Evolutionary conservation across 495 filamentous ascomycete genomes (phyloP).

Genomic region (Penicillium roqueforti): DNA sequence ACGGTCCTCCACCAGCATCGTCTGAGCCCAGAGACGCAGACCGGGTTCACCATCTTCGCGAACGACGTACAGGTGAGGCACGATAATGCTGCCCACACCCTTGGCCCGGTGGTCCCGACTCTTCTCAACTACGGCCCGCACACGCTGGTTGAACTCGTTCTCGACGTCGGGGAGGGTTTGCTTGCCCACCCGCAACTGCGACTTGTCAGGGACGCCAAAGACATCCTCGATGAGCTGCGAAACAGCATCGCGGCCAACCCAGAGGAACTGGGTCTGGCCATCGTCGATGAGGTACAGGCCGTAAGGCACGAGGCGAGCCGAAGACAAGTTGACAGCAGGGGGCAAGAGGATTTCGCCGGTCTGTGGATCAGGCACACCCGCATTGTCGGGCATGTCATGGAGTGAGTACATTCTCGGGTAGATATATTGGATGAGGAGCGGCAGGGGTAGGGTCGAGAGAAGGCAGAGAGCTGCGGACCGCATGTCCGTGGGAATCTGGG

Average conservation of each 20-base stretch:
- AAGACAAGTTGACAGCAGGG: conserved; percentile 79
- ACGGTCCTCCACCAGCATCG: conserved; percentile 89
- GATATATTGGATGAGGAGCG: conserved; percentile 93
- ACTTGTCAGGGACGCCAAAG: conserved; percentile 76
- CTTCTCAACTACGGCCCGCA: conserved; percentile 87
- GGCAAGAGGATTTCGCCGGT: conserved; percentile 87
- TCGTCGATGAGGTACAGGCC: conserved; percentile 98
- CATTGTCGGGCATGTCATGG: conserved; percentile 96
- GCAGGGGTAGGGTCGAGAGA: conserved; percentile 86
- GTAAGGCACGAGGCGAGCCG: conserved; percentile 80
- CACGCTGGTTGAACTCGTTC: conserved; percentile 92
- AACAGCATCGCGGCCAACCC: conserved; percentile 90
- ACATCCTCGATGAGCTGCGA: conserved; percentile 86
- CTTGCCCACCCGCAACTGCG: conserved; percentile 87
- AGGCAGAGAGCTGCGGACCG: conserved; percentile 88
- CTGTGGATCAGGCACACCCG: conserved; percentile 75
- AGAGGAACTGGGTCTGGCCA: conserved; percentile 95
- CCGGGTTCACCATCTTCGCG: conserved; percentile 94
- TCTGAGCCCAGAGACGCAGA: conserved; percentile 93
- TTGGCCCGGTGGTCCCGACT: conserved; percentile 78
- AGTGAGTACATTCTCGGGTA: conserved; percentile 91
- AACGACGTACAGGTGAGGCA: conserved; percentile 90
- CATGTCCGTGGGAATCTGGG: conserved; percentile 94
- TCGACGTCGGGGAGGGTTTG: conserved; percentile 77
- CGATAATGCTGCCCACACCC: conserved; percentile 83